Evolutionary conservation across 1,139 yeast genomes (phyloP).

Genomic region (Nakaseomyces nivariensis): DNA sequence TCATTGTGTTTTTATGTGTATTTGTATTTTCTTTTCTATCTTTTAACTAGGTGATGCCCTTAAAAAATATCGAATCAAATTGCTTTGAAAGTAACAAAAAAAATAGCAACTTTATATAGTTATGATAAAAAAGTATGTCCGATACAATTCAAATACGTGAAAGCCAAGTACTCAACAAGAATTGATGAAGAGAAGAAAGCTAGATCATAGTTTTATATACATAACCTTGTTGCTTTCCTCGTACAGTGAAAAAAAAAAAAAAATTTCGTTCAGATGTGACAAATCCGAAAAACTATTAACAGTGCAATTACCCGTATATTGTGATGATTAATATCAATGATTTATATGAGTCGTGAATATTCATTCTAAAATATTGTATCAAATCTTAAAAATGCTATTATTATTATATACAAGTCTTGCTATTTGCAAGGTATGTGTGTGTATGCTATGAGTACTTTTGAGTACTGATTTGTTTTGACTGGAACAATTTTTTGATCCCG

Average conservation of each 20-base stretch:
- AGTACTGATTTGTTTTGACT: too few relatives aligned
- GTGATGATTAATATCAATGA: neutral
- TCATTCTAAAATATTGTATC: too few relatives aligned
- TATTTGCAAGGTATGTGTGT: too few relatives aligned
- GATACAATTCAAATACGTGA: too few relatives aligned
- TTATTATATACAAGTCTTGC: neutral
- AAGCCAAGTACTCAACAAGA: neutral
- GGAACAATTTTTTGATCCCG: neutral
- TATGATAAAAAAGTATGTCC: too few relatives aligned
- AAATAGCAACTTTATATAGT: neutral
- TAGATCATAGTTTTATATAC: neutral
- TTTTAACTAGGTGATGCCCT: neutral
- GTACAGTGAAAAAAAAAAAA: neutral
- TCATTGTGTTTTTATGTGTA: constrained; percentile 17
- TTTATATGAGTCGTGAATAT: too few relatives aligned
- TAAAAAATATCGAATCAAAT: neutral
- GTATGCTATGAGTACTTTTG: too few relatives aligned
- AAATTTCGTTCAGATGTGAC: neutral
- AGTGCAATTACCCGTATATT: neutral
- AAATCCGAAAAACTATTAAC: constrained; percentile 1
- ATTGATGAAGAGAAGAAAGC: neutral
- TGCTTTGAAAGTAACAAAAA: neutral
- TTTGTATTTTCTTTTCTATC: neutral
- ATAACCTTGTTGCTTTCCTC: neutral
- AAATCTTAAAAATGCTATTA: too few relatives aligned